Base-by-base conservation (phyloP, 2,329 filamentous ascomycete species). In the Hirsutella thompsonii region DNA sequence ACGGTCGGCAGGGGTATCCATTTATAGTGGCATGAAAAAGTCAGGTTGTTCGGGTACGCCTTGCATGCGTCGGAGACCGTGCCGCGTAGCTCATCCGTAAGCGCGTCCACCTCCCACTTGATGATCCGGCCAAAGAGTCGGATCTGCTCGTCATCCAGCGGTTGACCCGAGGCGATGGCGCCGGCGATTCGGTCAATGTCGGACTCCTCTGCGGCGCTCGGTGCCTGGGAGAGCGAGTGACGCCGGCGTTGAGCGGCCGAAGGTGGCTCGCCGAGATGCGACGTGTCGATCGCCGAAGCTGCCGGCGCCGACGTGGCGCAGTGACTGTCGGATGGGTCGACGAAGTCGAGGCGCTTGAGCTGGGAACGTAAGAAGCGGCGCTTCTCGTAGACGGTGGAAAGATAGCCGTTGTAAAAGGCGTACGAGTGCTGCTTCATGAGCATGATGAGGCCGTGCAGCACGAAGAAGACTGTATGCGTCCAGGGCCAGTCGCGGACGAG, bases 341-440 rank as follows among this genome's bases (percentile, higher is more conserved):
- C 63, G 3, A 61, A 59, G 23, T 80, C 72, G 2, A 86, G 66
- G 46, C 78, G 68, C 42, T 72, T 68, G 20, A 85, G 57, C 43
- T 65, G 69, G 4, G 49, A 53, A 9, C 64, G 54, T n/a, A 75
- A 56, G n/a, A 57, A 52, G 10, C 53, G 48, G 2, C 72, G 64
- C 42, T 64, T 65, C 43, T 72, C 69, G 52, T 78, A 75, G 3
- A 75, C 63, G 18, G 74, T 70, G 3, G 73, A 86, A 39, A 81
- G 64, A 46, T 88, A 74, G 6, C 84, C 83, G 50, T 88, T 89
- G 58, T 86, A 88, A 49, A 85, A 86, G 4, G 80, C 72, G 52
- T 85, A 88, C 16, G 79, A 82, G 55, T 88, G 84, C 59, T 87
- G 82, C 63, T 90, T 90, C 84, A 89, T 89, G 20, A 89, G 56